Percentiles rank a stretch among this genome's conserved stretches.
Conservation (phyloP, 2,329 filamentous ascomycete species). For the Annulohypoxylon truncatum region DNA sequence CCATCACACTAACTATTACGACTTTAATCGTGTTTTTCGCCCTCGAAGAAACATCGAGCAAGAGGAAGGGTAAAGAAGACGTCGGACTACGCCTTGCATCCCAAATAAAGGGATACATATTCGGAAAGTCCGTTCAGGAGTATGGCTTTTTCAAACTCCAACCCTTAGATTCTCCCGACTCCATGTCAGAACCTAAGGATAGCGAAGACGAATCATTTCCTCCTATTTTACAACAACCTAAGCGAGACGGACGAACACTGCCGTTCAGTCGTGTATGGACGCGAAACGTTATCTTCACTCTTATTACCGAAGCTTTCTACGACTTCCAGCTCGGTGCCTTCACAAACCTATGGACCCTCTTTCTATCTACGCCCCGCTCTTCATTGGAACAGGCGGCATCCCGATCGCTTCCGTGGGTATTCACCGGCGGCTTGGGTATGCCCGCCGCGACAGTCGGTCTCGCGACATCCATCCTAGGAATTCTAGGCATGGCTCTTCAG, state of each 20-base stretch:
- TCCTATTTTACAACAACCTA: conserved; percentile 50
- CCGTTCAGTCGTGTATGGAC: conserved; percentile 60
- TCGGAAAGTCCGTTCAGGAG: conserved; percentile 45
- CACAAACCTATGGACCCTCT: conserved; percentile 75
- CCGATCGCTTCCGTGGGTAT: conserved; percentile 61
- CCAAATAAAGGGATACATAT: conserved; percentile 49
- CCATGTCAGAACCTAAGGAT: conserved; percentile 20
- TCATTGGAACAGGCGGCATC: conserved; percentile 47
- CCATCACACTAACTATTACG: conserved; percentile 67
- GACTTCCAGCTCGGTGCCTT: conserved; percentile 78
- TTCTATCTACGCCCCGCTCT: conserved; percentile 73
- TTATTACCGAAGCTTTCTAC: conserved; percentile 74
- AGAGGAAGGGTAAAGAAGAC: conserved; percentile 60
- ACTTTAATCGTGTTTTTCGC: conserved; percentile 69
- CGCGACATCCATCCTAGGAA: conserved; percentile 75
- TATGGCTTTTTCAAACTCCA: conserved; percentile 50
- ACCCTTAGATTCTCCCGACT: conserved; percentile 32
- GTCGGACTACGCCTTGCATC: conserved; percentile 54
- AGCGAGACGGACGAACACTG: conserved; percentile 43
- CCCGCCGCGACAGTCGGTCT: conserved; percentile 74
- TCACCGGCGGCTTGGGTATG: conserved; percentile 75
- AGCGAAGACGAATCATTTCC: conserved; percentile 10
- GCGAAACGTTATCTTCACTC: conserved; percentile 61
- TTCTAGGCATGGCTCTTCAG: conserved; percentile 76
- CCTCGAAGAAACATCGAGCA: conserved; percentile 71